These are phyloP conservation scores for Kodamaea ohmeri DNA, from an alignment of 1,139 yeast genomes.

Conservation along the genomic window DNA sequence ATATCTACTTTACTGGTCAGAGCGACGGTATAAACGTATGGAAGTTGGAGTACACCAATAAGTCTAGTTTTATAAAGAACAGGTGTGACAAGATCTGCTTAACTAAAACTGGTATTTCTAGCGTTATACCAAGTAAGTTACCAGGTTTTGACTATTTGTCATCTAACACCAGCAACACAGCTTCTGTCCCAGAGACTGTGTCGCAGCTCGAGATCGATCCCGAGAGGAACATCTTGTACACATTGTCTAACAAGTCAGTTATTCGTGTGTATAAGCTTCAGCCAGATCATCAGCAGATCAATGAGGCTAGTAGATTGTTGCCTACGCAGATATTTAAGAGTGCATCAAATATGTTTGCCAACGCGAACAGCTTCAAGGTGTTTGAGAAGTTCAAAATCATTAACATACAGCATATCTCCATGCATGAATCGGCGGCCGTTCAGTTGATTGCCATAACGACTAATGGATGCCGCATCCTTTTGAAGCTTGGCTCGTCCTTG, in stretches of 20 bases:
- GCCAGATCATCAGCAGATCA: conserved; percentile 32
- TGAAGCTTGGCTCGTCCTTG: conserved; percentile 45
- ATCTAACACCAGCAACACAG: conserved; percentile 13
- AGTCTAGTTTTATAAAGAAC: conserved; percentile 84
- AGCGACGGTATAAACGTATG: conserved; percentile 79
- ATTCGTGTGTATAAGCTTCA: conserved; percentile 71
- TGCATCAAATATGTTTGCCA: conserved; percentile 54
- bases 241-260: conserved; percentile 80
- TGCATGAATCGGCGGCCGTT: conserved; percentile 63
- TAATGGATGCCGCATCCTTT: conserved; percentile 77
- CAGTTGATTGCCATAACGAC: conserved; percentile 83
- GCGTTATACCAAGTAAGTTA: conserved; percentile 52
- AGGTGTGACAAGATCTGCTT: conserved; percentile 80
- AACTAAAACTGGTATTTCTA: conserved; percentile 64
- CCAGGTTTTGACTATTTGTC: conserved; percentile 44
- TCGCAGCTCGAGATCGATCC: conserved; percentile 70
- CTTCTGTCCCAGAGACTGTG: conserved; percentile 51
- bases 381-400: conserved; percentile 54
- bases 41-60: conserved; percentile 83
- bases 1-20: conserved; percentile 78
- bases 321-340: conserved; percentile 54
- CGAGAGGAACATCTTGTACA: conserved; percentile 71
- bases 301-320: conserved; percentile 40
- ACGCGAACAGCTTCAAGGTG: conserved; percentile 40
- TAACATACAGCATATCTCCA: conserved; percentile 60